Conservation (phyloP, 345 rosid genomes). For the Erodium maritimum region DNA sequence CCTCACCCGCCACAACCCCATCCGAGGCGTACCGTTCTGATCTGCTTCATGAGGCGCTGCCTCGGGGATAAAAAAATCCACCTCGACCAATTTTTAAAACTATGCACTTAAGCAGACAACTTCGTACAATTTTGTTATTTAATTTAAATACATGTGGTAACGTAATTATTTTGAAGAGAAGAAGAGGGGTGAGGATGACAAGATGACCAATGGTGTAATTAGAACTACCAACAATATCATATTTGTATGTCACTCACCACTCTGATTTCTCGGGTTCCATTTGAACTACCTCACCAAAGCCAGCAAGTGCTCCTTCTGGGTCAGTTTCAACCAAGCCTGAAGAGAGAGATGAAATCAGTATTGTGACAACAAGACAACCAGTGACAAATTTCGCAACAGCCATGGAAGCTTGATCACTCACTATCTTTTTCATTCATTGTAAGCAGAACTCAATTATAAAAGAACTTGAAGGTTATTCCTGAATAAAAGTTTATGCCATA, state of each 20-base stretch:
- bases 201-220: neutral
- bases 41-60: no score
- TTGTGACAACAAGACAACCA: neutral
- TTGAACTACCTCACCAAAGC: constrained; percentile 79
- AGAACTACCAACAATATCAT: neutral
- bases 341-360: neutral
- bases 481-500: neutral
- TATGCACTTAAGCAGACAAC: neutral
- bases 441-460: no score
- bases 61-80: no score
- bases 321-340: constrained; percentile 88
- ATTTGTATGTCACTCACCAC: constrained; percentile 41
- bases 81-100: no score
- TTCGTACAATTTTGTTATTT: no score
- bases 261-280: constrained; percentile 99
- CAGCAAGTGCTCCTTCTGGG: constrained; percentile 86
- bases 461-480: no score
- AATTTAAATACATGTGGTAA: neutral
- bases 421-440: no score
- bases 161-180: neutral
- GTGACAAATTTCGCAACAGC: neutral
- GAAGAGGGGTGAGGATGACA: neutral
- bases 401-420: no score
- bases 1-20: no score
- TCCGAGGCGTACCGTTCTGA: no score